These are phyloP conservation scores for Leptographium galeiforme DNA, from an alignment of 2,329 filamentous ascomycete species.

Conservation along the genomic window DNA sequence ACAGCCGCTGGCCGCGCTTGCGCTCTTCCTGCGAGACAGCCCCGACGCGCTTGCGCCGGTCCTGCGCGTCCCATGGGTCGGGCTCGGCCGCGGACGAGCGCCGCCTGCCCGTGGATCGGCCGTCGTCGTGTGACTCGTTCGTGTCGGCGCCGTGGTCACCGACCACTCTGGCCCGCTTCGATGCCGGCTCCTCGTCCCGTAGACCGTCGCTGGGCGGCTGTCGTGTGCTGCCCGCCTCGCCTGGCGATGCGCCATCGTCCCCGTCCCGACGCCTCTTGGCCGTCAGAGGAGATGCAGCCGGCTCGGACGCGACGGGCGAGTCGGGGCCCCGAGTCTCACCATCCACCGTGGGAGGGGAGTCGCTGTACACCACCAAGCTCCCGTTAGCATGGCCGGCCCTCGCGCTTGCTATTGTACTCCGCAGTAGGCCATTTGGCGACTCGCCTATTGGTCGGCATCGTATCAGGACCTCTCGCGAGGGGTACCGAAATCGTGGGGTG, in stretches of 20 bases:
- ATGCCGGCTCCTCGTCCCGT: not conserved
- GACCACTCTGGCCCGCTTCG: not conserved
- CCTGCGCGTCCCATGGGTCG: not conserved
- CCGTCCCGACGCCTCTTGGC: not conserved
- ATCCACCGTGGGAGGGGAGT: not conserved
- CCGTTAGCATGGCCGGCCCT: not conserved
- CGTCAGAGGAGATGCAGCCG: not conserved
- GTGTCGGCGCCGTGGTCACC: no score
- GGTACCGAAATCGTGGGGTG: not conserved
- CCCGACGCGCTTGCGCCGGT: slow-evolving; percentile 13
- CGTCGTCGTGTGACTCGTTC: not conserved
- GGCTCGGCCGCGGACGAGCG: not conserved
- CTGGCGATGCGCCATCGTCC: not conserved
- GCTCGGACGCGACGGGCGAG: not conserved
- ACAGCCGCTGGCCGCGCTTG: slow-evolving; percentile 72
- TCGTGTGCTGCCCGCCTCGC: not conserved
- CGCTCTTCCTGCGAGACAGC: slow-evolving; percentile 56
- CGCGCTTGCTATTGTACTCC: no score
- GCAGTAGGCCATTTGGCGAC: not conserved
- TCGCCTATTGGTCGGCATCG: not conserved
- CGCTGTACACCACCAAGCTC: not conserved
- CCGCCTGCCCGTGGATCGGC: not conserved
- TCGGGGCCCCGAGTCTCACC: not conserved
- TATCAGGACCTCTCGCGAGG: not conserved
- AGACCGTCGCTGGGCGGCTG: not conserved